Evolutionary conservation across 179 eudicot genomes (phyloP), one percentile per base, ranked within the genome.

Genomic region (Beta corolliflora): DNA sequence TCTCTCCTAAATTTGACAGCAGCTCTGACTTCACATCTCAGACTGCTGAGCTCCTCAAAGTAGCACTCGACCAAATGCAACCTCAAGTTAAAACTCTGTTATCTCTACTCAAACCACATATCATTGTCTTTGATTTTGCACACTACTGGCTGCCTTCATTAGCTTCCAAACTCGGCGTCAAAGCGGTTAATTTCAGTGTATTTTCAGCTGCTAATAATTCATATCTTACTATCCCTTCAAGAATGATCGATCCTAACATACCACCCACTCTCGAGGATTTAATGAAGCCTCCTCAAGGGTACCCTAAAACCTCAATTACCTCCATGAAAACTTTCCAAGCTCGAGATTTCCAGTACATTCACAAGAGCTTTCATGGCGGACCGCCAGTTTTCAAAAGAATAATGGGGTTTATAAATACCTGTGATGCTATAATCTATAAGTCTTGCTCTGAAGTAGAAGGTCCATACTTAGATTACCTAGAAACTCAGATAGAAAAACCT

Each of bases 41-140:
- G 5, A 13, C 77, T 21, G n/a, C 78, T n/a, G 84, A 82, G 46
- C 92, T 87, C 19, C 89, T 90, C 21, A 84, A 56, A 53, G 19
- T 71, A 2, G 92, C 29, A 25, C 29, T 25, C 29, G 29, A 25
- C 29, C 29, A 25, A 25, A 25, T 25, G 29, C 29, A 25, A 48
- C 92, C 92, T 3, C 91, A 88, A 58, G 73, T 90, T 73, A 70
- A 77, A 21, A n/a, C 84, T 21, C 79, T 85, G 2, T 78, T 90
- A 54, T 54, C 86, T 9, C 59, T 80, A 29, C 87, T 88, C 59
- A 68, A 81, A 55, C 92, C 89, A 29, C 77, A 88, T 29, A 58
- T 88, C 0, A 79, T 90, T 48, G 23, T 90, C 25, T 82, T 84
- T 59, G 92, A 90, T 74, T 88, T 88, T 29, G 89, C 87, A 0